Evolutionary conservation across 2,329 filamentous ascomycete genomes (phyloP).

Genomic region (Cladosporium oxysporum): DNA sequence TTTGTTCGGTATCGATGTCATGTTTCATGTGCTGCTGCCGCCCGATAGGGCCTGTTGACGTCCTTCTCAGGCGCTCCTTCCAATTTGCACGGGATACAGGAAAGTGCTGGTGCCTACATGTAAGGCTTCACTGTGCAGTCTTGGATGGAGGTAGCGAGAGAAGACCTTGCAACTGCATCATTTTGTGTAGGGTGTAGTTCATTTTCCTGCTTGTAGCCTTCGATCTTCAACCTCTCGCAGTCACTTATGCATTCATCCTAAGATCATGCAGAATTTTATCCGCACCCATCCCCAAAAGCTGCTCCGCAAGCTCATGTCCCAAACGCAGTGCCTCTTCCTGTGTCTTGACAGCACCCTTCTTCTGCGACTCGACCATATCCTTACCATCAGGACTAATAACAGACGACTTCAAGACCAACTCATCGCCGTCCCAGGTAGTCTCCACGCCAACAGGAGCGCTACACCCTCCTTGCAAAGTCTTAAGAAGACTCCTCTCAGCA

Average conservation of each 20-base stretch:
- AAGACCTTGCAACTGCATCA: not conserved
- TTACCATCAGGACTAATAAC: constrained; percentile 80
- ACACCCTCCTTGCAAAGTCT: constrained; percentile 87
- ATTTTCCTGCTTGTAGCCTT: not conserved
- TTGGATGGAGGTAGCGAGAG: not conserved
- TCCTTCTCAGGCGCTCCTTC: not conserved
- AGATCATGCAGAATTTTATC: constrained; percentile 64
- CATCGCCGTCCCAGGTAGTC: constrained; percentile 62
- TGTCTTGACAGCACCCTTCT: constrained; percentile 55
- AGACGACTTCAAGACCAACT: constrained; percentile 68
- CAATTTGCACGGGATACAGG: not conserved
- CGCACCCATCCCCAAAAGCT: constrained; percentile 72
- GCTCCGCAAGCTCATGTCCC: constrained; percentile 69
- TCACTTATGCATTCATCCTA: not conserved
- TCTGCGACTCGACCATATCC: constrained; percentile 63
- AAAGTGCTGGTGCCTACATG: too few relatives aligned
- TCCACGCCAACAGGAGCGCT: constrained; percentile 90
- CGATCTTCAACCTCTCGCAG: not conserved
- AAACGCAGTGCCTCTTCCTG: constrained; percentile 74
- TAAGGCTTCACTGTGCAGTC: not conserved
- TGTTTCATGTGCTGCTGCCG: not conserved
- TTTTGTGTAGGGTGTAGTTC: not conserved
- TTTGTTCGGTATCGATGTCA: not conserved
- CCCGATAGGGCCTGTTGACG: not conserved
- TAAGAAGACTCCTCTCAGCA: constrained; percentile 79